Evolutionary conservation across 768 basidiomycete genomes (phyloP), one percentile per base, ranked within the genome.

Genomic region (Heimioporus sp.): DNA sequence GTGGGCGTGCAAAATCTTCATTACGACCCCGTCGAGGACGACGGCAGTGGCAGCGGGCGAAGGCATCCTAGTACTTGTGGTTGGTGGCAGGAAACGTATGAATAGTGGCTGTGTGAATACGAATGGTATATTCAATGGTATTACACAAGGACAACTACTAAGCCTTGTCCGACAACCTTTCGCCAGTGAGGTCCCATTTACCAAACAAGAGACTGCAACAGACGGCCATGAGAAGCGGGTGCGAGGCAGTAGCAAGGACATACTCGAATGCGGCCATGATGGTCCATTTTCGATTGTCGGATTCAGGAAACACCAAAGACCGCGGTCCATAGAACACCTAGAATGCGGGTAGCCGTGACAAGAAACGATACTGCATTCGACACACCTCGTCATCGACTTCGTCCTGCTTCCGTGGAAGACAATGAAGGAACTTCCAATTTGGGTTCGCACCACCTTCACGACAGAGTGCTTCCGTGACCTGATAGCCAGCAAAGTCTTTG

Each of bases 201-300:
- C 80, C 80, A 57, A 80, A 74, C 38, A 80, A 51, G 39, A 67
- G 51, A 47, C 65, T 63, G 51, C 21, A 55, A 34, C 11, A 41
- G 16, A 40, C n/a, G 50, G 31, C 36, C 36, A n/a, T 57, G 43
- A 60, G 43, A 40, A n/a, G 24, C 32, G 36, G 43, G 24, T 9
- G 4, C 21, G 21, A 42, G 35, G 40, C 38, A 46, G 12, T 38
- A 41, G 48, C 52, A 40, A 57, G 35, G 40, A 82, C 87, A 50
- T 61, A 92, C 90, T 93, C 91, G 61, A 97, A 96, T 11, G 82
- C 69, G 13, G 93, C 91, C 85, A 95, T 92, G 61, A 86, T 96
- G 0, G 94, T 94, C 95, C 93, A 96, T 68, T 94, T 95, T 52
- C 96, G 82, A 74, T 99, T 99, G 73, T 98, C 95, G 0, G 93